Conservation (phyloP, 495 filamentous ascomycete species). For the Neurospora sp. region DNA sequence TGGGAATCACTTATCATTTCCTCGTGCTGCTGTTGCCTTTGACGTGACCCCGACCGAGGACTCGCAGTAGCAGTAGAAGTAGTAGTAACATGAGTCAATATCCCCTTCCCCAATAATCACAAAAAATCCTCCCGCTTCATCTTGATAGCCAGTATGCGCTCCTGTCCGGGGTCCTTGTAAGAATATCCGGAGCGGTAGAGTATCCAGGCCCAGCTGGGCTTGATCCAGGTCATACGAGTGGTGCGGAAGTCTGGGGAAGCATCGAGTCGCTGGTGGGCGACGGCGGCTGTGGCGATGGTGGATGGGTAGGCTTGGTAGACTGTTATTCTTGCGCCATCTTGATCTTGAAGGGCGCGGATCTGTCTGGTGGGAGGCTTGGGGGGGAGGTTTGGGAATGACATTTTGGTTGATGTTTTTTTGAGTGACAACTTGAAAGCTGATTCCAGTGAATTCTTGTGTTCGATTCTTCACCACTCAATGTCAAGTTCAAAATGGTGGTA, state of each 20-base stretch:
- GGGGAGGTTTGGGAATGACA: constrained; percentile 3
- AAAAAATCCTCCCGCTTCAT: constrained; percentile 38
- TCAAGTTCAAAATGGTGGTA: background rate
- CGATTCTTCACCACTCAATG: too few relatives aligned
- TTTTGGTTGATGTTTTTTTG: background rate
- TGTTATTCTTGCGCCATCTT: constrained; percentile 29
- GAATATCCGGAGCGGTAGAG: constrained; percentile 49
- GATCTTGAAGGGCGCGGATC: constrained; percentile 39
- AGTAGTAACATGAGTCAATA: constrained; percentile 8
- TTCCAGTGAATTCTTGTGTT: too few relatives aligned
- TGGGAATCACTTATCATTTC: background rate
- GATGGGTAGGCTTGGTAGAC: constrained; percentile 54
- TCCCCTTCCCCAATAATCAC: constrained; percentile 23
- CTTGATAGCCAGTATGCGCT: constrained; percentile 43
- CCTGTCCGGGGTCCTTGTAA: constrained; percentile 38
- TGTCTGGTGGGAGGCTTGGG: constrained; percentile 31
- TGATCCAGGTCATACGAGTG: constrained; percentile 58
- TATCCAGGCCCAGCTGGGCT: constrained; percentile 58
- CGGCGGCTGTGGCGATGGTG: constrained; percentile 43
- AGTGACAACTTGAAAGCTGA: background rate
- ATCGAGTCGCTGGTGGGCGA: constrained; percentile 39
- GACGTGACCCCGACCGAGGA: background rate
- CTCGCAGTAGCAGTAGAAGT: background rate
- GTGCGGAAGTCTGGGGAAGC: constrained; percentile 42
- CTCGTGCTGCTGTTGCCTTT: background rate